Evolutionary conservation across 208 protist species (phyloP).

Genomic region (Wallacemonas sp.): DNA sequence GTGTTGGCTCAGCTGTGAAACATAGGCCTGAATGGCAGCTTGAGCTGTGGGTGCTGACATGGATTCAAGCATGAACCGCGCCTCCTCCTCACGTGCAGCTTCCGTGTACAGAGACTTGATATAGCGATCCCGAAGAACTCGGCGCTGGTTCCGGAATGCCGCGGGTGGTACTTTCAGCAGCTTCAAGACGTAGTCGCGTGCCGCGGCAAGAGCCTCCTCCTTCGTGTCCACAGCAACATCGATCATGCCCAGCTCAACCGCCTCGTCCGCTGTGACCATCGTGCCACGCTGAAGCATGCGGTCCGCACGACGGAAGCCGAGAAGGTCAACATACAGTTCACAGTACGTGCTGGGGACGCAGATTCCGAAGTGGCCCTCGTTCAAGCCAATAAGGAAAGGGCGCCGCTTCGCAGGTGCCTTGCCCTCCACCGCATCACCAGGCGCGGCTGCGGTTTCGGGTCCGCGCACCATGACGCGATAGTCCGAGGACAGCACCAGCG

Average conservation of each 20-base stretch:
- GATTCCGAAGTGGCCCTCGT: conserved; percentile 54
- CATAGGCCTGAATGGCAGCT: conserved; percentile 25
- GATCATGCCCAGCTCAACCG: conserved; percentile 58
- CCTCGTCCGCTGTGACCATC: conserved; percentile 64
- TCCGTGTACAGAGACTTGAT: conserved; percentile 60
- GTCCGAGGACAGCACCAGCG: conserved; percentile 41
- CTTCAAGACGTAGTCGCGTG: conserved; percentile 43
- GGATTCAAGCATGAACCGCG: conserved; percentile 40
- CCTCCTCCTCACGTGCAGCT: conserved; percentile 58
- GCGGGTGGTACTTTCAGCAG: conserved; percentile 52
- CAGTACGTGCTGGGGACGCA: conserved; percentile 35
- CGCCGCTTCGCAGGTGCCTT: background rate
- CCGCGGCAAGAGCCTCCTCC: conserved; percentile 33
- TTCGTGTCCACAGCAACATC: conserved; percentile 60
- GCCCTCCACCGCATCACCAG: background rate
- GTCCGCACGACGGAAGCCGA: conserved; percentile 66
- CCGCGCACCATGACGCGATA: conserved; percentile 44
- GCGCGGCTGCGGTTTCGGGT: conserved; percentile 19
- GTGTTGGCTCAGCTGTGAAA: conserved; percentile 20
- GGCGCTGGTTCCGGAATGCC: conserved; percentile 68
- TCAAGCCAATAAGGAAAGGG: conserved; percentile 41
- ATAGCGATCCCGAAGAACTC: conserved; percentile 75
- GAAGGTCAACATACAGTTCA: conserved; percentile 50
- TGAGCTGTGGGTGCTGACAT: conserved; percentile 39
- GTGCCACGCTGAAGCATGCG: conserved; percentile 75